phyloP scores from a whole-genome alignment of 2,329 filamentous ascomycete genomes.

The Seiridium cupressi region DNA sequence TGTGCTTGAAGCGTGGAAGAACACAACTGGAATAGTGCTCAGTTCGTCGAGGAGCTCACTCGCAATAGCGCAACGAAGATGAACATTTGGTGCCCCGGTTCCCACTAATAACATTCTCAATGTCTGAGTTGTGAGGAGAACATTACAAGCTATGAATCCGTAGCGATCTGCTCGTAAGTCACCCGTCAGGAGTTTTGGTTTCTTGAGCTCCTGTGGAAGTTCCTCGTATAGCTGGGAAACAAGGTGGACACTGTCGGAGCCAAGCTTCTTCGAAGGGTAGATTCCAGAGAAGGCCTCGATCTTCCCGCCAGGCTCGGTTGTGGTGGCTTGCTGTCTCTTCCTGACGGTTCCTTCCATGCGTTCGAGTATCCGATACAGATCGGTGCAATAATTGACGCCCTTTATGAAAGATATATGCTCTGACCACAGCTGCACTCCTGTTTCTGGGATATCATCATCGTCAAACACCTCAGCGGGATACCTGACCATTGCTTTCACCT shows the following conservation, averaged over 20 bases:
- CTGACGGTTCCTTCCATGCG: not conserved
- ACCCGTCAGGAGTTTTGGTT: not conserved
- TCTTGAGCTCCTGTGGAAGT: not conserved
- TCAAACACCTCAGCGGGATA: not conserved
- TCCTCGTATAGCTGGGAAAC: not conserved
- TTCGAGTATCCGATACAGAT: not conserved
- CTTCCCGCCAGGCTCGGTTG: not conserved
- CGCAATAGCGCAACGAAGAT: slow-evolving; percentile 1
- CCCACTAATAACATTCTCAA: slow-evolving; percentile 1
- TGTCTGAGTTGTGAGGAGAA: not conserved
- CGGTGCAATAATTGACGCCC: not conserved
- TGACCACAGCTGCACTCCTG: not conserved
- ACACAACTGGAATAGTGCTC: not conserved
- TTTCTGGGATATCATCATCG: not conserved
- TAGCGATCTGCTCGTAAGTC: not conserved
- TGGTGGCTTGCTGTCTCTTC: not conserved
- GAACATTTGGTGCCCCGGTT: not conserved
- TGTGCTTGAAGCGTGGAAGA: not conserved
- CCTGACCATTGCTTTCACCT: not conserved
- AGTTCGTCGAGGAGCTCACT: not conserved
- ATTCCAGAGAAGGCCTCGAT: not conserved
- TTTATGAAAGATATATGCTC: not conserved
- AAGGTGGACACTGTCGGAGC: not conserved
- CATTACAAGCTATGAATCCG: not conserved
- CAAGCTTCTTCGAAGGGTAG: not conserved